Percentiles rank a stretch among this genome's conserved stretches.
These are phyloP conservation scores for Phytophthora boehmeriae DNA, from an alignment of 352 stramenopile genomes.

Conservation along the genomic window DNA sequence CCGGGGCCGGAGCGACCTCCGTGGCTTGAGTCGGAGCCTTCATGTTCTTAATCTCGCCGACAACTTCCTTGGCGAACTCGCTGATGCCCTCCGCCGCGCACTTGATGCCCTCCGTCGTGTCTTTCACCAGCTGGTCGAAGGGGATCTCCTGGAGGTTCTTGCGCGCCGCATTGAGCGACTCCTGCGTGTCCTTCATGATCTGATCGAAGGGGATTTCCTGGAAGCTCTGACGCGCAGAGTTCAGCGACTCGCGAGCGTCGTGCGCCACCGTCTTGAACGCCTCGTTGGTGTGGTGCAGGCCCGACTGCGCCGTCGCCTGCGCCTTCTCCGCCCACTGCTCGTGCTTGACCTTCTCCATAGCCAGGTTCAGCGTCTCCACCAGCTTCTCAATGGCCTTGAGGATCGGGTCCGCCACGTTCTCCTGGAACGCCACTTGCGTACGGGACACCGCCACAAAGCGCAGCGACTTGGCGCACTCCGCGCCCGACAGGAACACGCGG, in stretches of 20 bases:
- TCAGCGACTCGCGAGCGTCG: slow-evolving; percentile 62
- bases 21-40: slow-evolving; percentile 31
- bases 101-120: slow-evolving; percentile 82
- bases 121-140: slow-evolving; percentile 84
- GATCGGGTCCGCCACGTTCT: slow-evolving; percentile 80
- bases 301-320: slow-evolving; percentile 54
- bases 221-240: slow-evolving; percentile 54
- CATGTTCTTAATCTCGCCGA: slow-evolving; percentile 73
- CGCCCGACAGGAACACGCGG: slow-evolving; percentile 49
- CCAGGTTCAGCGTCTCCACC: slow-evolving; percentile 73
- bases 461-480: slow-evolving; percentile 51
- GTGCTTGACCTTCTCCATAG: slow-evolving; percentile 87
- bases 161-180: slow-evolving; percentile 43
- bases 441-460: slow-evolving; percentile 72
- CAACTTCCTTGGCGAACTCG: slow-evolving; percentile 78
- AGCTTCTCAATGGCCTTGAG: slow-evolving; percentile 85
- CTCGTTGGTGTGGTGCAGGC: slow-evolving; percentile 66
- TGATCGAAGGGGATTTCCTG: slow-evolving; percentile 88
- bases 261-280: slow-evolving; percentile 61
- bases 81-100: slow-evolving; percentile 71
- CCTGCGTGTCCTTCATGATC: slow-evolving; percentile 77
- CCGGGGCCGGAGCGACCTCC: slow-evolving; percentile 35
- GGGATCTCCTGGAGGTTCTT: slow-evolving; percentile 66
- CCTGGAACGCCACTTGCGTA: slow-evolving; percentile 70
- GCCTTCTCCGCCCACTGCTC: slow-evolving; percentile 74